Evolutionary conservation across 805 yeast species (phyloP).

Genomic region (Cyberlindnera maclurae): DNA sequence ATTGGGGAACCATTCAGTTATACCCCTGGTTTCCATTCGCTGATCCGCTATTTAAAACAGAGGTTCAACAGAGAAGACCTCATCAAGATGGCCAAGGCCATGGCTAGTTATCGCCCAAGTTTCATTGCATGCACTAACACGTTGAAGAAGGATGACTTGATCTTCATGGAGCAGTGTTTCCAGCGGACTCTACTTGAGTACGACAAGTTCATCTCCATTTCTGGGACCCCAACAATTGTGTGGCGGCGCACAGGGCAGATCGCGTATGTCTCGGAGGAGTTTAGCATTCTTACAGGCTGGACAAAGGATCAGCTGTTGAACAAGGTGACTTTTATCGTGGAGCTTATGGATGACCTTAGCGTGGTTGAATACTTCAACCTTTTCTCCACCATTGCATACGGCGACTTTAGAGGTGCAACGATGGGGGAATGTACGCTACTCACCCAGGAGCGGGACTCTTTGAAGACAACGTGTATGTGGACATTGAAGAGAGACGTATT

Average conservation of each 20-base stretch:
- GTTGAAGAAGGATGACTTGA: constrained; percentile 81
- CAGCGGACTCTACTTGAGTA: constrained; percentile 88
- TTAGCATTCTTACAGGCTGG: constrained; percentile 91
- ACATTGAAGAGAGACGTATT: constrained; percentile 91
- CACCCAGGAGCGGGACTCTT: constrained; percentile 45
- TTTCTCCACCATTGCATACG: constrained; percentile 80
- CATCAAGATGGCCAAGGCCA: constrained; percentile 75
- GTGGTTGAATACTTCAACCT: constrained; percentile 84
- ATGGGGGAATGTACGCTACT: constrained; percentile 80
- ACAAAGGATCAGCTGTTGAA: constrained; percentile 57
- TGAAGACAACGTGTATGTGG: constrained; percentile 83
- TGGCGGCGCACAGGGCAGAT: constrained; percentile 97
- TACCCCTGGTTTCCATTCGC: constrained; percentile 83
- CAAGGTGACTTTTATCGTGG: constrained; percentile 65
- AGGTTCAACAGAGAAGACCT: constrained; percentile 66
- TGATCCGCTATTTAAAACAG: constrained; percentile 63
- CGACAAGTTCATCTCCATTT: constrained; percentile 71
- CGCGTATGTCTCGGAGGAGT: constrained; percentile 92
- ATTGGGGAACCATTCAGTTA: constrained; percentile 77
- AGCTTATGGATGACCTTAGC: constrained; percentile 79
- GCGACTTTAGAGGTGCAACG: constrained; percentile 83
- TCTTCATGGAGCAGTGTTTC: constrained; percentile 94
- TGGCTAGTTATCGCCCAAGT: constrained; percentile 88
- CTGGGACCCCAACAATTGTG: constrained; percentile 91
- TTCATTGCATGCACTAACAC: constrained; percentile 90